Evolutionary conservation across 306 rosid species (phyloP).

Genomic region (Pueraria montana): DNA sequence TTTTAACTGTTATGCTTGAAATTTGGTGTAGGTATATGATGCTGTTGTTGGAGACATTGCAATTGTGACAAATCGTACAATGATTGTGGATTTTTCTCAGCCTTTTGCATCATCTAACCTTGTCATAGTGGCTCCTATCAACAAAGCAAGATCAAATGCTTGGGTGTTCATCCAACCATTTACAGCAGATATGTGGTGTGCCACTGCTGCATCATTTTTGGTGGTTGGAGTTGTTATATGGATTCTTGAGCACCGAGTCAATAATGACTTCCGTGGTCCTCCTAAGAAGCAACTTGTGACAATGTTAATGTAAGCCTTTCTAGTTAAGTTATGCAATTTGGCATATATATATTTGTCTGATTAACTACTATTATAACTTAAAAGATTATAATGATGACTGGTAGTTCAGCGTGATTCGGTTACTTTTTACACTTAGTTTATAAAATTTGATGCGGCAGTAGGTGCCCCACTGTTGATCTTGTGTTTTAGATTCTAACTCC

Average conservation of each 20-base stretch:
- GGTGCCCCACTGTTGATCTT: conserved; percentile 10
- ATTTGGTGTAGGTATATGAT: conserved; percentile 74
- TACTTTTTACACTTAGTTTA: conserved; percentile 13
- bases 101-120: conserved; percentile 88
- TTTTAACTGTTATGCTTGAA: conserved; percentile 26
- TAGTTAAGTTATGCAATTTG: conserved; percentile 8
- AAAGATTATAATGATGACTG: conserved; percentile 7
- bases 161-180: conserved; percentile 96
- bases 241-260: conserved; percentile 95
- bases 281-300: conserved; percentile 85
- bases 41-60: conserved; percentile 97
- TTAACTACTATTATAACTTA: conserved; percentile 4
- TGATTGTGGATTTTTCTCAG: conserved; percentile 90
- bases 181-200: conserved; percentile 89
- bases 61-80: conserved; percentile 88
- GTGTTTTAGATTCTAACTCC: conserved; percentile 51
- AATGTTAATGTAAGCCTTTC: conserved; percentile 73
- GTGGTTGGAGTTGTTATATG: conserved; percentile 85
- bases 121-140: conserved; percentile 87
- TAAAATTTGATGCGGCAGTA: conserved; percentile 36
- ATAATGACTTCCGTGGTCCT: conserved; percentile 91
- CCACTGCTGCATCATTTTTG: conserved; percentile 75
- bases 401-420: conserved; percentile 9
- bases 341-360: neutral
- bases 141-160: conserved; percentile 68